These are phyloP conservation scores for Eucalyptus melliodora DNA, from an alignment of 345 rosid genomes.

Conservation along the genomic window DNA sequence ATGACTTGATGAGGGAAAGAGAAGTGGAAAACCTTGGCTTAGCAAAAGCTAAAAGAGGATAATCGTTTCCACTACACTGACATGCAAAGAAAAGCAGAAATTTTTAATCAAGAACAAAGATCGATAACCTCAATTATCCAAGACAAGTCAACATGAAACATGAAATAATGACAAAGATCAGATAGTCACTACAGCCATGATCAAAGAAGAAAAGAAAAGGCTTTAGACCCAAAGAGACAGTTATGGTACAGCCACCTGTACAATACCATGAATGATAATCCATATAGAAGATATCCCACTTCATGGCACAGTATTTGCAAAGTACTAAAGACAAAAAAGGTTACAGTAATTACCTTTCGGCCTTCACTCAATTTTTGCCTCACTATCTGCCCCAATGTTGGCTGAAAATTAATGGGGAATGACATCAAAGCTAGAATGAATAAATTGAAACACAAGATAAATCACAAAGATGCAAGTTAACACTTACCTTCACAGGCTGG, in stretches of 20 bases:
- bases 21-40: not conserved
- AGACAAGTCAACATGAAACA: not conserved
- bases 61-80: not conserved
- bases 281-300: not conserved
- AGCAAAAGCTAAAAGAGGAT: not conserved
- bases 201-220: not conserved
- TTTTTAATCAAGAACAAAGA: not conserved
- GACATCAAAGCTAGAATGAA: not conserved
- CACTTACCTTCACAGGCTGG: slow-evolving; percentile 64
- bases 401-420: slow-evolving; percentile 20
- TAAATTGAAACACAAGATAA: not conserved
- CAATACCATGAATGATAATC: not conserved
- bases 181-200: not conserved
- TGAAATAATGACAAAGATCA: not conserved
- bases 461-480: not conserved
- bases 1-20: not conserved
- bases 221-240: not conserved
- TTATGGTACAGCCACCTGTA: not conserved
- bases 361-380: slow-evolving; percentile 90
- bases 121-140: not conserved
- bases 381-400: slow-evolving; percentile 70
- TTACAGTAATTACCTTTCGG: slow-evolving; percentile 45
- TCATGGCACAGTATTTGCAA: not conserved
- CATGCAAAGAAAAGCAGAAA: not conserved
- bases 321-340: not conserved